phyloP scores from a whole-genome alignment of 441 rosid genomes.

The Viola pubescens region DNA sequence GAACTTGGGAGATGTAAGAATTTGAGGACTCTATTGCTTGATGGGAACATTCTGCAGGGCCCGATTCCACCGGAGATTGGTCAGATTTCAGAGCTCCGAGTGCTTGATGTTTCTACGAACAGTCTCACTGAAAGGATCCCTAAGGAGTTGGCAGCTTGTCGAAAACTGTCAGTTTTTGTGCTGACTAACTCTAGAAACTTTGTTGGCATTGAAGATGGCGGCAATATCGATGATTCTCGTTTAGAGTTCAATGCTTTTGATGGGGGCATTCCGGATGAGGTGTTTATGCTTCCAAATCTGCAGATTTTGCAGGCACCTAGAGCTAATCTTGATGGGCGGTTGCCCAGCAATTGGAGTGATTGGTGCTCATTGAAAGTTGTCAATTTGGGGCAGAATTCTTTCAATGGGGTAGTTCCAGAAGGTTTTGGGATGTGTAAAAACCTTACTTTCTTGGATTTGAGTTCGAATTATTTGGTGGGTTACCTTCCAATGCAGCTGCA shows the following conservation, averaged over 20 bases:
- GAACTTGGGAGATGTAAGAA: conserved; percentile 46
- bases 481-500: conserved; percentile 38
- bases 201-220: conserved; percentile 16
- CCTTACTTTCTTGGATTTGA: conserved; percentile 55
- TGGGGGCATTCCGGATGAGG: conserved; percentile 36
- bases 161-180: conserved; percentile 38
- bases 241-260: conserved; percentile 60
- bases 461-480: conserved; percentile 47
- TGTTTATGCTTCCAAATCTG: conserved; percentile 31
- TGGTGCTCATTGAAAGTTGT: conserved; percentile 48
- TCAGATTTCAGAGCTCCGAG: conserved; percentile 40
- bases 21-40: conserved; percentile 43
- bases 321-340: conserved; percentile 47
- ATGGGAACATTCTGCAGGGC: conserved; percentile 51
- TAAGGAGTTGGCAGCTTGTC: conserved; percentile 38
- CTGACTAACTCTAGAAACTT: conserved; percentile 42
- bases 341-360: conserved; percentile 39
- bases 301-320: conserved; percentile 68
- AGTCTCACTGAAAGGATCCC: conserved; percentile 48
- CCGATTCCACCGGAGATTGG: conserved; percentile 51
- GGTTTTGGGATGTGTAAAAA: conserved; percentile 40
- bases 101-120: conserved; percentile 65
- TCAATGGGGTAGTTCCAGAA: conserved; percentile 33
- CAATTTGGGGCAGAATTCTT: conserved; percentile 46
- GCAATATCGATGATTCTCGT: conserved; percentile 12